phyloP scores from a whole-genome alignment of 768 basidiomycete genomes.

The Pleurotus salmoneostramineus region DNA sequence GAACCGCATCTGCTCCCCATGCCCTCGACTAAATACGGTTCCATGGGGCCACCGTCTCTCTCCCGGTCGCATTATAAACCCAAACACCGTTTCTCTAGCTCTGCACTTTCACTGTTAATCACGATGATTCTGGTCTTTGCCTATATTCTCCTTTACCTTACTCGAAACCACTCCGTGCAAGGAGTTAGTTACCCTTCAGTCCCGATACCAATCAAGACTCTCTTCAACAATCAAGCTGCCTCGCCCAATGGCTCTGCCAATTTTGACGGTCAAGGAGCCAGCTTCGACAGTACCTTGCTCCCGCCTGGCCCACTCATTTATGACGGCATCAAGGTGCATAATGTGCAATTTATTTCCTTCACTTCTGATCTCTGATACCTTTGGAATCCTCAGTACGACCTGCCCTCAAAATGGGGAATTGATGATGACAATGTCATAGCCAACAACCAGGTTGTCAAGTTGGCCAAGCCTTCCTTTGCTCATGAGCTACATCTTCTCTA shows the following conservation, averaged over 20 bases:
- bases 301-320: slow-evolving; percentile 33
- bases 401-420: slow-evolving; percentile 37
- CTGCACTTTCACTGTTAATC: neutral
- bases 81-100: too few relatives aligned
- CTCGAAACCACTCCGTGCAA: neutral
- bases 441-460: slow-evolving; percentile 33
- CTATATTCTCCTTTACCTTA: neutral
- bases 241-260: slow-evolving; percentile 32
- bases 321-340: slow-evolving; percentile 33
- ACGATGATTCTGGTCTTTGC: neutral
- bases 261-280: slow-evolving; percentile 35
- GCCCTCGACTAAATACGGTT: neutral
- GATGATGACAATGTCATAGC: slow-evolving; percentile 41
- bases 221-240: slow-evolving; percentile 42
- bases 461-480: slow-evolving; percentile 26
- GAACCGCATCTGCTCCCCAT: too few relatives aligned
- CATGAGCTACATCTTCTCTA: slow-evolving; percentile 50
- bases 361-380: neutral
- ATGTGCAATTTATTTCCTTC: neutral
- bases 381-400: slow-evolving; percentile 28
- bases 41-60: too few relatives aligned
- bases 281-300: slow-evolving; percentile 36
- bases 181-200: slow-evolving; percentile 24
- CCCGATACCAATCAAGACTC: slow-evolving; percentile 20
- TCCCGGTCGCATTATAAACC: too few relatives aligned